Base-by-base conservation (phyloP, 148 eudicot species). In the Vaccinium darrowii region DNA sequence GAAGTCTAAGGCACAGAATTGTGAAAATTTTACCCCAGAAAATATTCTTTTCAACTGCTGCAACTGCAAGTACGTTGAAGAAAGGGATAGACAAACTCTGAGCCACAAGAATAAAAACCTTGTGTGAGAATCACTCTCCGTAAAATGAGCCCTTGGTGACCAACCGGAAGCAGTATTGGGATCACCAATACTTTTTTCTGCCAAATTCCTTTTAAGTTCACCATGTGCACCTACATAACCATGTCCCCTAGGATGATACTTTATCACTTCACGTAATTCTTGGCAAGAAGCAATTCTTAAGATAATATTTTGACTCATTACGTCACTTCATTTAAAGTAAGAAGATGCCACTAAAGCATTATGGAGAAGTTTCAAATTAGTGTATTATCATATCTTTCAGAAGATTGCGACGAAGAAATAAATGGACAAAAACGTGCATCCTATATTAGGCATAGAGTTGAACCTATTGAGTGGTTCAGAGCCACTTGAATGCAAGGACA, bases 401-500 rank as follows among this genome's bases (percentile, higher is more conserved):
- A 57, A 54, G 50, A 14, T 33, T 79, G 6, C 25, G 4, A 79
- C 16, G 6, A 79, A 79, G 23, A 79, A 54, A 79, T 21, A 79
- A 54, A 79, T 53, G 1, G 2, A 33, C 25, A 23, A 39, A 43
- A 75, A 74, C 27, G 3, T 4, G 30, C 27, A 57, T 15, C 49
- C 7, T 13, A 83, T 82, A 13, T 19, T 36, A 8, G 67, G 69
- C n/a, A 47, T 4, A 60, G 73, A 86, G 82, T 7, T 63, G 76
- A 58, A 91, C 93, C 92, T 87, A 73, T 54, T 51, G 47, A 85
- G 83, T 11, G 81, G 49, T 63, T 76, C 86, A 50, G 88, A 84
- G 87, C 82, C 82, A 69, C 86, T 84, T 72, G 90, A 53, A 84
- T 96, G 97, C 86, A 94, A 74, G 10, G 98, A 92, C 85, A 96